Base-by-base conservation (phyloP, 495 filamentous ascomycete genomes). In the Trichoderma virens region DNA sequence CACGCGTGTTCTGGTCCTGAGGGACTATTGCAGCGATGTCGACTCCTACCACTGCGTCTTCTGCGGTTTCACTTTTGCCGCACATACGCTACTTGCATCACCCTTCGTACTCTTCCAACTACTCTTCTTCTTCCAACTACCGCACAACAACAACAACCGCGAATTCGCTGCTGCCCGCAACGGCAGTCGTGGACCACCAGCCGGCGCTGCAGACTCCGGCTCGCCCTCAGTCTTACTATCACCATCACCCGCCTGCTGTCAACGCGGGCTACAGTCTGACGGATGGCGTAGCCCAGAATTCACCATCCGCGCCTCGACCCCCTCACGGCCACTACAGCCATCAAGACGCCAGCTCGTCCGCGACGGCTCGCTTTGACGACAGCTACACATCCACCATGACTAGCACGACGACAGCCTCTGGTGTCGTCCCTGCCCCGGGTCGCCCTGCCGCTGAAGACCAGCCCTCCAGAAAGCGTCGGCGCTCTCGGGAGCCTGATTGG, bases 401-500 rank as follows among this genome's bases (percentile, higher is more conserved):
- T 20, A 25, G 16, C 41, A 23, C 35, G 14, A 2, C 35, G 9
- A 2, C 60, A 5, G 18, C 3, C 47, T 56, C 65, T 35, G 59
- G 66, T 67, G 71, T 70, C 64, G 81, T 81, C 76, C 70, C 79
- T 59, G 62, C 70, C 63, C 73, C 69, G 8, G 62, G 69, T 30
- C 71, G 74, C 30, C 59, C 71, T 51, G 67, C 72, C 32, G 67
- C 74, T 43, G 68, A 69, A 54, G 51, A 67, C 56, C 70, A 77
- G 47, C 66, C 73, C 60, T 65, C 69, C 32, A 79, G 82, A 59
- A 86, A 87, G 66, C 78, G 80, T 66, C 81, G 82, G 60, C 79
- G 83, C 59, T 82, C 83, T n/a, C 79, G 85, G 67, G 81, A 83
- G 66, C 88, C 90, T 65, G 86, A 98, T 78, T 98, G 93, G 93